Percentiles rank a stretch among this genome's conserved stretches.
Evolutionary conservation across 176 grass and related monocot species (phyloP).

Genomic region (Carex cristatella): DNA sequence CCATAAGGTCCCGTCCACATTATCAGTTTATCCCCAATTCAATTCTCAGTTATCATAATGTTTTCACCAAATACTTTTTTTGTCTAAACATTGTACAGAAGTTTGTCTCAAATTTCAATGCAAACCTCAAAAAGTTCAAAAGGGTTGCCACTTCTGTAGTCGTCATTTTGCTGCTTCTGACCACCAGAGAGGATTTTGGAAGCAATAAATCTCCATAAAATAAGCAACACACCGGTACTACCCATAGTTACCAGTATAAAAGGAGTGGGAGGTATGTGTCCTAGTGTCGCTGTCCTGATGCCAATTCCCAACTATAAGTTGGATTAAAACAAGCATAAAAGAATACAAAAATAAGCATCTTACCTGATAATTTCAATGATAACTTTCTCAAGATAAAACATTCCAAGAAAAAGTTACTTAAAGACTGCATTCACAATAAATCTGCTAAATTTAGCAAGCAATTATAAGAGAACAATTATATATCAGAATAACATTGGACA

Average conservation of each 20-base stretch:
- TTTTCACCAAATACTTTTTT: background rate
- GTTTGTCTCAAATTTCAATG: background rate
- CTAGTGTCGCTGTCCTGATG: slow-evolving; percentile 53
- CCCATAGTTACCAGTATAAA: slow-evolving; percentile 87
- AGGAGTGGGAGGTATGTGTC: slow-evolving; percentile 59
- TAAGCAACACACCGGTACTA: slow-evolving; percentile 69
- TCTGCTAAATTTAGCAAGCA: background rate
- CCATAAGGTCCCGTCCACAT: background rate
- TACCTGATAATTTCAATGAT: background rate
- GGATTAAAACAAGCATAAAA: background rate
- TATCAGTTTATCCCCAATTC: background rate
- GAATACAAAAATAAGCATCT: background rate
- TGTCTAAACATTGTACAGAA: background rate
- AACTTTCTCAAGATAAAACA: background rate
- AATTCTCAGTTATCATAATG: background rate
- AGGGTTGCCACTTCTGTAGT: slow-evolving; percentile 64
- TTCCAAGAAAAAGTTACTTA: background rate
- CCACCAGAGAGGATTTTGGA: slow-evolving; percentile 51
- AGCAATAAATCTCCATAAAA: slow-evolving; percentile 68
- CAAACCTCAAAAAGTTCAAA: slow-evolving; percentile 95
- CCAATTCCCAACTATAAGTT: slow-evolving; percentile 58
- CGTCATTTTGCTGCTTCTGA: slow-evolving; percentile 55
- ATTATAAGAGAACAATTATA: background rate
- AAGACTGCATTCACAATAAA: background rate
- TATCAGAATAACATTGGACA: slow-evolving; percentile 7